Percentiles rank a stretch among this genome's conserved stretches.
These are phyloP conservation scores for Trypanosomatidae sp. DNA, from an alignment of 208 protist species.

Conservation along the genomic window DNA sequence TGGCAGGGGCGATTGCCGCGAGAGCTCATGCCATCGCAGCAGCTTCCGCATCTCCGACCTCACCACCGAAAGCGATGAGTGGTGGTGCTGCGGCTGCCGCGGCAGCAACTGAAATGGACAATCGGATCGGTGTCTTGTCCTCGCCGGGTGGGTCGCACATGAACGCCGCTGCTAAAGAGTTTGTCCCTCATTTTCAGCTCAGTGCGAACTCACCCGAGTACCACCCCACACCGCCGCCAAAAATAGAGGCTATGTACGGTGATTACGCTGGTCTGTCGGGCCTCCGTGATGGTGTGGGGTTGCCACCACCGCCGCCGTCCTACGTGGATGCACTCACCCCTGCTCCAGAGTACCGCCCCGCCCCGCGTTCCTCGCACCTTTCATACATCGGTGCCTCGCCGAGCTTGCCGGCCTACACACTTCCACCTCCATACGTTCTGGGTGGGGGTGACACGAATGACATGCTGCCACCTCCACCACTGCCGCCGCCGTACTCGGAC, in stretches of 20 bases:
- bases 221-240: slow-evolving; percentile 26
- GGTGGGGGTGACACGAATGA: slow-evolving; percentile 14
- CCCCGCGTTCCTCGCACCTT: slow-evolving; percentile 40
- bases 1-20: slow-evolving; percentile 23
- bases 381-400: slow-evolving; percentile 17
- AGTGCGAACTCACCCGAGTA: slow-evolving; percentile 52
- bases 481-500: slow-evolving; percentile 25
- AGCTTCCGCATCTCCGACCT: slow-evolving; percentile 6
- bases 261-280: slow-evolving; percentile 3
- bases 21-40: slow-evolving; percentile 5
- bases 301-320: slow-evolving; percentile 32
- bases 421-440: slow-evolving; percentile 38
- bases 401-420: slow-evolving; percentile 31
- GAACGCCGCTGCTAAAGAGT: slow-evolving; percentile 82
- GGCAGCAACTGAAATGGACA: not conserved
- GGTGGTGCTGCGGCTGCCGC: not conserved
- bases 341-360: slow-evolving; percentile 22
- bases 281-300: not conserved
- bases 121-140: slow-evolving; percentile 7
- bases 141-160: slow-evolving; percentile 41
- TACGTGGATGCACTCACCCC: slow-evolving; percentile 21
- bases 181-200: slow-evolving; percentile 56
- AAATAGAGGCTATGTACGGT: slow-evolving; percentile 9
- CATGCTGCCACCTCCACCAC: slow-evolving; percentile 11
- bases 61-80: not conserved